Evolutionary conservation across 306 rosid genomes (phyloP), one percentile per base, ranked within the genome.

Genomic region (Biancaea sappan): DNA sequence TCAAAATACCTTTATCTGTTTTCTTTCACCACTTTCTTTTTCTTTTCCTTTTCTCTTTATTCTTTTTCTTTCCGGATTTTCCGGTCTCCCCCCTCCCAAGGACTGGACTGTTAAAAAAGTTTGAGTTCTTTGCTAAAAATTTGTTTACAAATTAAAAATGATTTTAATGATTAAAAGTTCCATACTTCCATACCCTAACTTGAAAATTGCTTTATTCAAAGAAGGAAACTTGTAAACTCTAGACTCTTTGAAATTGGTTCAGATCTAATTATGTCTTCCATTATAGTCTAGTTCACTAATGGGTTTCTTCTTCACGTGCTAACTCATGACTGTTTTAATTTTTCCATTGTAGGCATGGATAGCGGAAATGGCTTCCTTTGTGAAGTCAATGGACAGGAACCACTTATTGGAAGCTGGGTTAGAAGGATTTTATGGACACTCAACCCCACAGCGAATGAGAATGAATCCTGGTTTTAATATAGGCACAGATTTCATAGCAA

Each of bases 371-470:
- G 96, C 96, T 64, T 87, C 83, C 21, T 82, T 86, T 73, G 96
- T 89, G 58, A 94, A 94, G 84, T 89, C 91, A 44, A 85, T 94
- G 43, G 98, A 94, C 76, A 89, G 92, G 77, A 91, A 89, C 35
- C 98, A 91, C 87, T 80, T 94, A 64, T 82, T 91, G 66, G 98
- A 94, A 73, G 97, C 85, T 14, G 98, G 98, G 11, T 78, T 91
- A 14, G 98, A 91, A 85, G 98, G 98, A 3, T 91, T 94, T 77
- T 91, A 94, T 58, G 98, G 98, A 24, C 89, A 82, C 31, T 84
- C 94, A 22, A 86, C 93, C 1, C 98, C 94, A 52, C 91, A 85
- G 73, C 88, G 89, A 63, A 91, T 72, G 77, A 62, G 85, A 48
- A 56, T 89, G 40, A 94, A 94, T 71, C 97, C 91, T 9, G 80